Evolutionary conservation across 2,329 filamentous ascomycete species (phyloP), one percentile per base, ranked within the genome.

Genomic region (Colletotrichum musicola): DNA sequence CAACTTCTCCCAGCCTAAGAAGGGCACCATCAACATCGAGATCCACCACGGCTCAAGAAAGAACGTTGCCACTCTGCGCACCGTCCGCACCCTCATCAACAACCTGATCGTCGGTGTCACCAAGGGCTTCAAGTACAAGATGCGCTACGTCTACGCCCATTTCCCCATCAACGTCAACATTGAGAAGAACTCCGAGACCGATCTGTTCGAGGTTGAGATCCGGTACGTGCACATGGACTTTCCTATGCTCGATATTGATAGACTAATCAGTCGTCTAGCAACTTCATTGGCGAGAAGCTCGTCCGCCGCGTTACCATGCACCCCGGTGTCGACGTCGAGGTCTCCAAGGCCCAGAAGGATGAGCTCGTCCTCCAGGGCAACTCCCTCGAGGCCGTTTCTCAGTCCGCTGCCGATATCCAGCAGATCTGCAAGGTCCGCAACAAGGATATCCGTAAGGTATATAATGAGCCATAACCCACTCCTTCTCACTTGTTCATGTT

Each of bases 91-190:
- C 75, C 85, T 98, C 86, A 97, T 99, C 90, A 93, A 97, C 90
- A 99, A 99, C 92, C 84, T 99, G 87, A 93, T 99, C 85, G 91
- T 95, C 79, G 96, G 96, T 85, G 96, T 99, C 76, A 99, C 96
- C 84, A 97, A 95, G 89, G 96, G 96, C 77, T 99, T 92, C 93
- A 97, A 97, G 89, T 99, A 99, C 93, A 99, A 99, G 93, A 98
- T 99, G 95, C 94, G 97, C 81, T 99, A 99, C 89, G 96, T 99
- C 86, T 99, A 99, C 85, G 96, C 96, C 83, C 96, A 99, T 92
- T 99, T 99, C 83, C 96, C 96, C 86, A 99, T 99, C 94, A 99
- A 99, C 90, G 95, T 99, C 88, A 98, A 98, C 90, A 85, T 99
- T 77, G 94, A 97, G 80, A 95, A 98, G 92, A 95, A 95, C 90